Base-by-base conservation (phyloP, 2,329 filamentous ascomycete species). In the Talaromyces sp. region DNA sequence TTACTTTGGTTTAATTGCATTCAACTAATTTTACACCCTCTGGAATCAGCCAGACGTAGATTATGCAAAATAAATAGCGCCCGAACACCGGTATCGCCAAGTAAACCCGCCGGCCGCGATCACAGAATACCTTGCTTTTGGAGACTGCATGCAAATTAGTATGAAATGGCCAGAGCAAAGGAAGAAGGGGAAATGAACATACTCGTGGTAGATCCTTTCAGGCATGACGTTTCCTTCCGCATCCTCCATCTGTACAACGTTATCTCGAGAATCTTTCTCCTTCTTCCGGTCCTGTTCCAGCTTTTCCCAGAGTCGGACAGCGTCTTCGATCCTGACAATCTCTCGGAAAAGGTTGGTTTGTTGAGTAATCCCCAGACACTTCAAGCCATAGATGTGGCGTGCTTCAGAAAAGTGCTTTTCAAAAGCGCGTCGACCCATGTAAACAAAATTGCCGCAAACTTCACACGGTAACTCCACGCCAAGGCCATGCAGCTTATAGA, bases 391-490 rank as follows among this genome's bases (percentile, higher is more conserved):
- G 55, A 98, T 90, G 72, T 99, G 95, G 58, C 92, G 83, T 9
- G 91, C 88, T 75, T 99, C 95, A 67, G 93, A 96, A 79, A 99
- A 99, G 75, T 99, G 95, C 81, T 99, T 99, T 73, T 99, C 95
- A 69, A 97, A 99, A 1, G 93, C 93, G 56, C 95, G 86, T 27
- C 95, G 85, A 17, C 95, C 95, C 90, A 96, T 97, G 80, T 98
- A 98, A n/a, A 97, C 92, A 71, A 92, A 97, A 76, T 98, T 98
- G 60, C 95, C 95, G 72, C 95, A 99, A 61, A 99, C 91, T 74
- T 99, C 93, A 80, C 95, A 99, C 0, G 90, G 84, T 68, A 97
- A 96, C 69, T 99, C 95, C 13, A 96, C 92, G 9, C 95, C 95
- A 28, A 99, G 81, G 1, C 95, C 95, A 72, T 99, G 95, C 17